Evolutionary conservation across 1,284 basidiomycete species (phyloP), one percentile per base, ranked within the genome.

Genomic region (Ganoderma lucidum): DNA sequence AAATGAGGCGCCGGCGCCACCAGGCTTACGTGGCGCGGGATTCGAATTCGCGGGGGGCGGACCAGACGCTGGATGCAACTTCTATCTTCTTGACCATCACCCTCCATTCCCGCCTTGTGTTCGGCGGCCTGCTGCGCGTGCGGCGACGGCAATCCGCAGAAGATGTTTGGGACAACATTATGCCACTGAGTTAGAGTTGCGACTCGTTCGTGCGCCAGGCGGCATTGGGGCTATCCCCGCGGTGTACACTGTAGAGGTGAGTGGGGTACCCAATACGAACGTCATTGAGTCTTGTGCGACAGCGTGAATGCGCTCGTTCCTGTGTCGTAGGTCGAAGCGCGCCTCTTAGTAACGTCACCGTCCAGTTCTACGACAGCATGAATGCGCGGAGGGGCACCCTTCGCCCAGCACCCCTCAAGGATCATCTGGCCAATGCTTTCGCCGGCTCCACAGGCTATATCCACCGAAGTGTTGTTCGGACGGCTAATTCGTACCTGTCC

Each of bases 311-410:
- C 15, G 35, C 56, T 59, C 35, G 39, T 59, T 10, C 14, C 14
- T 61, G 59, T 61, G 39, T 61, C 59, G 37, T 61, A 61, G 59
- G 39, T 39, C 23, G 23, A 8, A 42, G 9, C 23, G 39, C 23
- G 59, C 39, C 59, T 23, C 9, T 59, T 37, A 39, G 56, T 15
- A 30, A 39, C 41, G 39, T 61, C 59, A 42, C 23, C 39, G 39
- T 12, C 39, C 59, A 23, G 6, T 37, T 30, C 14, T 28, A 8
- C 59, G 4, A 9, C 10, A 60, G 35, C 39, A 28, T 19, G 35
- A 41, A 41, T 41, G 39, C 39, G 39, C 39, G 2, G 39, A 41
- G 10, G 39, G 39, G 12, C 39, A 9, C 39, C 39, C 39, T 48
- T 48, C 45, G 23, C 32, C 5, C 1, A 14, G 32, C 55, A 15